Percentiles rank a stretch among this genome's conserved stretches.
Conservation (phyloP, 192 early-diverging fungal genomes). For the Coemansia aciculifera region DNA sequence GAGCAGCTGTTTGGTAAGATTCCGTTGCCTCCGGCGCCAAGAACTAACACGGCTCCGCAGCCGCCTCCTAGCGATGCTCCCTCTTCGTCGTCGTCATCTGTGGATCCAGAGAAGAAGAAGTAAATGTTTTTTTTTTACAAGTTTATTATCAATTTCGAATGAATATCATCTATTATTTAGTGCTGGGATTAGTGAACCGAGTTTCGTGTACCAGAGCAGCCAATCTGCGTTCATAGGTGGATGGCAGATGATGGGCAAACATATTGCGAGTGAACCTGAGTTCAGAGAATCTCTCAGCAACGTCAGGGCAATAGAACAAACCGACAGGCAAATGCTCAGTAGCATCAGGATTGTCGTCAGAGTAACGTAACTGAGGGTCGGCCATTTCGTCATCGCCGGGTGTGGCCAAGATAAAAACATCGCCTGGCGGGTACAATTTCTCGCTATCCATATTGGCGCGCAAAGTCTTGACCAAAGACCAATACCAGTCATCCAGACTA, state of each 20-base stretch:
- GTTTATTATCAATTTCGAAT: neutral
- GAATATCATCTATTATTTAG: no score
- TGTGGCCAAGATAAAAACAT: constrained; percentile 61
- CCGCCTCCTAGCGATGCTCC: neutral
- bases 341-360: neutral
- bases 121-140: neutral
- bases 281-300: constrained; percentile 75
- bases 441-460: constrained; percentile 81
- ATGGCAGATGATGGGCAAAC: constrained; percentile 77
- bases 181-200: neutral
- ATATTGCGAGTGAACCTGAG: constrained; percentile 76
- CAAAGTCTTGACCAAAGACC: constrained; percentile 79
- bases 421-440: constrained; percentile 80
- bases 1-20: constrained; percentile 52
- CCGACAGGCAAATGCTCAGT: constrained; percentile 38
- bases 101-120: neutral
- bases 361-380: constrained; percentile 22
- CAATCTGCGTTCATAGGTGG: constrained; percentile 65
- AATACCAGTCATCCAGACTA: constrained; percentile 73
- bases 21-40: constrained; percentile 29
- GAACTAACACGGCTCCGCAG: neutral
- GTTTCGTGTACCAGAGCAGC: constrained; percentile 43
- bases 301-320: constrained; percentile 71
- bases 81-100: neutral
- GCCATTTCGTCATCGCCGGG: constrained; percentile 46